Base-by-base conservation (phyloP, 106 monocot species). In the Dendrobium chrysotoxum region DNA sequence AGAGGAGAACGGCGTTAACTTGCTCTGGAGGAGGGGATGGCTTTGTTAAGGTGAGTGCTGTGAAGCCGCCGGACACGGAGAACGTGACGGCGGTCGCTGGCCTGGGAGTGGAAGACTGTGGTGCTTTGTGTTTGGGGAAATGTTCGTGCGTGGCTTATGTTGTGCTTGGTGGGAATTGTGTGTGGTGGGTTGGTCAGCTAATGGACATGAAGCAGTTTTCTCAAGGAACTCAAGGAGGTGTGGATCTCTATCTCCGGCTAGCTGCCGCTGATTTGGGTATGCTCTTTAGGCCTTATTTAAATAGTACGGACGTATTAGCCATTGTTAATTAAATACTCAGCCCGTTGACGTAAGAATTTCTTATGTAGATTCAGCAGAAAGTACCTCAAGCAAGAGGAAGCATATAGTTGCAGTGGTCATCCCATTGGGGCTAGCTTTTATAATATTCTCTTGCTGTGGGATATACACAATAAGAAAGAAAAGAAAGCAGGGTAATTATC, bases 11-110 rank as follows among this genome's bases (percentile, higher is more conserved):
- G 28, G 8, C 6, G 7, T 38, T 82, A 25, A 9, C 7, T 0
- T 82, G 82, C 26, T 1, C 5, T 0, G 30, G 31, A 20, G 66
- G 47, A 45, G 13, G 76, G 4, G 76, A 77, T 30, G 46, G 66
- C 5, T 68, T 78, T 31, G 45, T 38, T 18, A 77, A 31, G 31
- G 28, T 81, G 25, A 25, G 41, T 5, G 75, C 77, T 0, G 66
- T 77, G 68, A 82, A 82, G 66, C 50, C 77, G 68, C 82, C 82
- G 61, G 77, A 77, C 46, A 70, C 82, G 42, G 15, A 54, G 21
- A 57, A 81, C 8, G 80, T 65, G 5, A 57, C 57, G 21, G 81
- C 75, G 54, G 58, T 50, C 1, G 39, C 7, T n/a, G 55, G 75
- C n/a, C 7, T 75, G 0, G 40, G 23, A 0, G 3, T 40, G 7